These are phyloP conservation scores for Pseudogymnoascus sp. DNA, from an alignment of 2,329 filamentous ascomycete genomes.

Conservation along the genomic window DNA sequence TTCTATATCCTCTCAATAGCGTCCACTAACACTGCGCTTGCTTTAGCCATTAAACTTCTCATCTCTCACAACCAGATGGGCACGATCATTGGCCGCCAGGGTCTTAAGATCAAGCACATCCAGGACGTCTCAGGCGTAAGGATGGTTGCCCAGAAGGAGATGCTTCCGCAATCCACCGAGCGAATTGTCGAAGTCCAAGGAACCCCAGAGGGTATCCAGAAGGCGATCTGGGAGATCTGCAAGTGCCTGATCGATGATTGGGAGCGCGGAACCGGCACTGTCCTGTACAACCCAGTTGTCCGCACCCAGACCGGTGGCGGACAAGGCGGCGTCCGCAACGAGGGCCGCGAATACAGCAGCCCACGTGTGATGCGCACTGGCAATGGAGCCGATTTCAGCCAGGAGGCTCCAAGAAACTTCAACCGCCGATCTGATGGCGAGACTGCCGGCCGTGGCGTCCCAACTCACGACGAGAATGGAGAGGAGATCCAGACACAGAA, in stretches of 20 bases:
- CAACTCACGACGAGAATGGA: slow-evolving; percentile 87
- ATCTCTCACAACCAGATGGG: slow-evolving; percentile 99
- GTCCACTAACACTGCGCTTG: slow-evolving; percentile 11
- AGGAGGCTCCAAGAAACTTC: slow-evolving; percentile 59
- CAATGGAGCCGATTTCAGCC: slow-evolving; percentile 96
- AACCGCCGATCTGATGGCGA: slow-evolving; percentile 78
- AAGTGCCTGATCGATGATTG: slow-evolving; percentile 97
- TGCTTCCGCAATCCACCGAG: slow-evolving; percentile 97
- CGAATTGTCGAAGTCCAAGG: slow-evolving; percentile 96
- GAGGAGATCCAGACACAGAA: slow-evolving; percentile 98
- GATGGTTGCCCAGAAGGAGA: slow-evolving; percentile 99
- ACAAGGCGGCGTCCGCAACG: slow-evolving; percentile 29
- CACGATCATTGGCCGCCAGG: slow-evolving; percentile 93
- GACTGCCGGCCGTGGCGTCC: slow-evolving; percentile 67
- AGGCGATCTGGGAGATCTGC: slow-evolving; percentile 96
- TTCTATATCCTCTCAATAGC: slow-evolving; percentile 17
- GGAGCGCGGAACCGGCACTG: slow-evolving; percentile 92
- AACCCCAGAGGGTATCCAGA: slow-evolving; percentile 88
- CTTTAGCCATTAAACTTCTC: slow-evolving; percentile 82
- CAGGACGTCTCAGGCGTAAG: slow-evolving; percentile 93
- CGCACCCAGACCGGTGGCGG: slow-evolving; percentile 62
- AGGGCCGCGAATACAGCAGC: slow-evolving; percentile 47
- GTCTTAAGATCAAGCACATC: slow-evolving; percentile 98
- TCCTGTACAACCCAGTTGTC: slow-evolving; percentile 93
- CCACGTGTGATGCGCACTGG: slow-evolving; percentile 86